Conservation (phyloP, 2,329 filamentous ascomycete genomes). For the Kalaharituber pfeilii region DNA sequence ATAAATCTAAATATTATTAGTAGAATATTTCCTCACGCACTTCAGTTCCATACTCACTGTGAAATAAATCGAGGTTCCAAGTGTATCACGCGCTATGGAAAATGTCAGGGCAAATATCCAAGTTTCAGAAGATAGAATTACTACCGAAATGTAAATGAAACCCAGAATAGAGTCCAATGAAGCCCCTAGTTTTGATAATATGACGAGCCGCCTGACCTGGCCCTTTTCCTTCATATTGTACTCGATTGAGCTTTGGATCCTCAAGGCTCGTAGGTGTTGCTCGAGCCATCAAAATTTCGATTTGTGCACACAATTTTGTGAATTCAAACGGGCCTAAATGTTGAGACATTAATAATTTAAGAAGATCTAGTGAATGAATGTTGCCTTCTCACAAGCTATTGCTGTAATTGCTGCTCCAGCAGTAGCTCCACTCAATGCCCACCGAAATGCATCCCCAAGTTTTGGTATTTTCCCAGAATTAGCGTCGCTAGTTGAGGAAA, state of each 20-base stretch:
- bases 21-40: neutral
- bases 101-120: constrained; percentile 16
- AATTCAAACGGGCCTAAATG: constrained; percentile 58
- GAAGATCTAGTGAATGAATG: constrained; percentile 2
- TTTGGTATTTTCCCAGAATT: constrained; percentile 5
- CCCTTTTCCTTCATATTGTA: constrained; percentile 36
- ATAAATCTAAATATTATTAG: constrained; percentile 41
- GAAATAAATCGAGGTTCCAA: constrained; percentile 74
- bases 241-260: constrained; percentile 34
- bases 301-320: constrained; percentile 75
- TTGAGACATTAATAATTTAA: neutral
- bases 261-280: constrained; percentile 24
- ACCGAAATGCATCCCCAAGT: constrained; percentile 17
- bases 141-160: constrained; percentile 61
- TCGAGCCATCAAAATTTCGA: constrained; percentile 55
- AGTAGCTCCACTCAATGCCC: constrained; percentile 39
- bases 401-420: constrained; percentile 64
- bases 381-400: constrained; percentile 47
- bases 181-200: constrained; percentile 56
- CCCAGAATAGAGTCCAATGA: constrained; percentile 60
- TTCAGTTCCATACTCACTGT: constrained; percentile 29
- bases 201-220: constrained; percentile 60
- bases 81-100: constrained; percentile 54
- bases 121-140: constrained; percentile 24
- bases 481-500: constrained; percentile 9